Conservation (phyloP, 495 filamentous ascomycete species). For the Ascodesmis nigricans region DNA sequence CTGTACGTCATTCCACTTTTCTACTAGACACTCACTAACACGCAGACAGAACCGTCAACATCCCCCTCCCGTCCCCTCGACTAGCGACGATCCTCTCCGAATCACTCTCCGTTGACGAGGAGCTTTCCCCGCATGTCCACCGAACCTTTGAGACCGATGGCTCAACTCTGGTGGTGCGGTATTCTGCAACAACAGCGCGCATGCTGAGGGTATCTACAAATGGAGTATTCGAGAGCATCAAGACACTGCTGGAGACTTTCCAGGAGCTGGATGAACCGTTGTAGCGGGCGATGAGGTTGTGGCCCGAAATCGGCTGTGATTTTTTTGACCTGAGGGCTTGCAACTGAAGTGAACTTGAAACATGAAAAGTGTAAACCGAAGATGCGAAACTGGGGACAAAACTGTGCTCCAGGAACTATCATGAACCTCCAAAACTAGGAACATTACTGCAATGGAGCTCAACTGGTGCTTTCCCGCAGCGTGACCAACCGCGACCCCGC, state of each 20-base stretch:
- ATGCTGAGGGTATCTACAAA: conserved; percentile 96
- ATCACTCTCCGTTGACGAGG: conserved; percentile 63
- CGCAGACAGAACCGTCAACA: conserved; percentile 53
- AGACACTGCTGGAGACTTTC: conserved; percentile 66
- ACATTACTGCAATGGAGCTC: too few species aligned
- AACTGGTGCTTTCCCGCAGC: too few species aligned
- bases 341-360: too few species aligned
- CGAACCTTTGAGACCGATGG: conserved; percentile 33
- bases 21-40: not conserved
- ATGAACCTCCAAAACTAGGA: too few species aligned
- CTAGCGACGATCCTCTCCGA: conserved; percentile 57
- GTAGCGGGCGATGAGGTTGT: too few species aligned
- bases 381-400: too few species aligned
- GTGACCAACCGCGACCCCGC: too few species aligned
- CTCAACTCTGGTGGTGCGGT: conserved; percentile 39
- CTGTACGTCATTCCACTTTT: conserved; percentile 32
- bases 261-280: conserved; percentile 71
- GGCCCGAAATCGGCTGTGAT: too few species aligned
- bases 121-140: conserved; percentile 62
- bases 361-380: too few species aligned
- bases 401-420: too few species aligned
- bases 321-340: too few species aligned
- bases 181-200: conserved; percentile 75
- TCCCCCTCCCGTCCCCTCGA: conserved; percentile 65
- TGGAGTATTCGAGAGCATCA: conserved; percentile 80